Base-by-base conservation (phyloP, 345 rosid genomes). In the Rubroshorea leprosula region DNA sequence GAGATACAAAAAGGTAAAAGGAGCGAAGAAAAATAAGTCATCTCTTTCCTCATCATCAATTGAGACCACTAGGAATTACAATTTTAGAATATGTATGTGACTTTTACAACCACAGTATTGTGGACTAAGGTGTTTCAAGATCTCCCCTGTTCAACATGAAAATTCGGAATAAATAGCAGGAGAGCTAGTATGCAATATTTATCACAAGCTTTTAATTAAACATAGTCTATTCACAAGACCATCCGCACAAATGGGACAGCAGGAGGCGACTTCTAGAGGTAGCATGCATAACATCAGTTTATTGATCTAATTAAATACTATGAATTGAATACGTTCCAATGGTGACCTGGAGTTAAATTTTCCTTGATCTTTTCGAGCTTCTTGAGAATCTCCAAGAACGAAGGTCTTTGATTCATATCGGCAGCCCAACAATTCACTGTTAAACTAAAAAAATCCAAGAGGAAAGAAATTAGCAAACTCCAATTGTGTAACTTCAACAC, bases 301-400 rank as follows among this genome's bases (percentile, higher is more conserved):
- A 7, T 39, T 3, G 41, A 51, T 58, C 63, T 67, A n/a, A n/a
- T n/a, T 59, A 21, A 24, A 49, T 4, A 18, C 74, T 73, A 85
- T 8, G 89, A 19, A 51, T 68, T 91, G 82, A 93, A 89, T 76
- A 89, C 62, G 70, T 66, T 77, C 97, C 99, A 93, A 69, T 69
- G 85, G 72, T 87, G 88, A 76, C 86, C 99, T 17, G 80, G 0
- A 47, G 83, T 86, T 26, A 74, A 51, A 57, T 11, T 69, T 68
- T 89, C 94, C 81, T 85, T 86, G 47, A 93, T 82, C 86, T 83
- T 89, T 66, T 93, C 96, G 22, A 93, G 94, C 70, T 66, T 82
- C 84, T 89, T 89, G 63, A 93, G 91, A 43, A 93, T 89, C 24
- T 93, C 99, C 77, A 93, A 67, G 80, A 93, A 93, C 18, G 97